Percentiles rank a stretch among this genome's conserved stretches.
phyloP scores from a whole-genome alignment of 2,329 filamentous ascomycete species.

The Microdochium paspali region DNA sequence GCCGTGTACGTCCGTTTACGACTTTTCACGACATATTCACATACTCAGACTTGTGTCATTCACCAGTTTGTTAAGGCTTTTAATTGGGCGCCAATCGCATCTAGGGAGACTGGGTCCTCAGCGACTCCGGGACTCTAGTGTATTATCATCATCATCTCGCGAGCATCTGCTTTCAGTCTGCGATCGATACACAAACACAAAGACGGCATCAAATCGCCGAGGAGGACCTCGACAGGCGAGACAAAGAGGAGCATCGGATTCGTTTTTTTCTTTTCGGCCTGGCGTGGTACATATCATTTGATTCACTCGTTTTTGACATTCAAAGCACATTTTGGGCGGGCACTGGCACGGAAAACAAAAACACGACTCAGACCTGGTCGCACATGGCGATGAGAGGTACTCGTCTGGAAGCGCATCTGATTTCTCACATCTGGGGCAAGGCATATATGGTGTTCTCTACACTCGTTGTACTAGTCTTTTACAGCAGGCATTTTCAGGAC shows the following conservation, averaged over 20 bases:
- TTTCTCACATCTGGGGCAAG: conserved; percentile 14
- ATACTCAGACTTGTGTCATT: conserved; percentile 15
- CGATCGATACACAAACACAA: background rate
- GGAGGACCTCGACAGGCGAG: background rate
- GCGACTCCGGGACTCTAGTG: background rate
- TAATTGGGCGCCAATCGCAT: background rate
- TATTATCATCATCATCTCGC: background rate
- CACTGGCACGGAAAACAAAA: background rate
- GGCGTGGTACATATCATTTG: background rate
- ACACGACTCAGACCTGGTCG: background rate
- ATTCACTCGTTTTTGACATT: background rate
- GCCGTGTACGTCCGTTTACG: conserved; percentile 24
- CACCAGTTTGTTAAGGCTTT: conserved; percentile 11
- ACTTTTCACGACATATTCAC: conserved; percentile 28
- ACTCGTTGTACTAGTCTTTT: conserved; percentile 32
- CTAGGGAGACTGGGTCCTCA: background rate
- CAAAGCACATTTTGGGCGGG: background rate
- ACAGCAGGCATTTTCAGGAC: conserved; percentile 20
- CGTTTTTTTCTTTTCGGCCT: background rate
- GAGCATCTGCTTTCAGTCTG: background rate
- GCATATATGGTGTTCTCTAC: conserved; percentile 27
- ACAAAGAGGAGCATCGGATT: background rate
- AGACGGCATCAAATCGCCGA: no score
- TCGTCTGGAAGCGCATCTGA: conserved; percentile 15
- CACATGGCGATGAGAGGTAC: conserved; percentile 1